These are phyloP conservation scores for Aspergillus cristatus DNA, from an alignment of 495 filamentous ascomycete genomes.

Conservation along the genomic window DNA sequence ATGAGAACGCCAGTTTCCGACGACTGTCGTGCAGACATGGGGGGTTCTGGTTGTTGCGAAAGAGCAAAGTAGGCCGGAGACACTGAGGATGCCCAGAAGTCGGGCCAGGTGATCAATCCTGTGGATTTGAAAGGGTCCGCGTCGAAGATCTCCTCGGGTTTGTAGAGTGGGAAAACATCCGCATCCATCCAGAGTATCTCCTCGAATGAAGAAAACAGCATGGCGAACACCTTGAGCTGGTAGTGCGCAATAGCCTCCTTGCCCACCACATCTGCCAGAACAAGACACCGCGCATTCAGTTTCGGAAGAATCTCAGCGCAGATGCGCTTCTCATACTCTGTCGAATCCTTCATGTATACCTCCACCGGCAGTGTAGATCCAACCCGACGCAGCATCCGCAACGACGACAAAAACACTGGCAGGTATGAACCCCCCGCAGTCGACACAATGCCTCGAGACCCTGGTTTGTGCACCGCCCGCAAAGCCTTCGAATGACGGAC, in stretches of 20 bases:
- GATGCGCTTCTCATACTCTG: constrained; percentile 41
- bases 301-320: constrained; percentile 43
- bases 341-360: constrained; percentile 43
- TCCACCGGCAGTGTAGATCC: constrained; percentile 50
- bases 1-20: constrained; percentile 51
- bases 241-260: constrained; percentile 35
- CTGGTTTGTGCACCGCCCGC: constrained; percentile 31
- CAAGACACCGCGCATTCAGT: constrained; percentile 43
- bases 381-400: constrained; percentile 49
- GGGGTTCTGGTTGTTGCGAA: constrained; percentile 33
- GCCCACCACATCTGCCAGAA: constrained; percentile 36
- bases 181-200: constrained; percentile 55
- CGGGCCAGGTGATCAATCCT: constrained; percentile 53
- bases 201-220: constrained; percentile 53
- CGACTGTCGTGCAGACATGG: constrained; percentile 31
- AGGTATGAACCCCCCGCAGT: constrained; percentile 38
- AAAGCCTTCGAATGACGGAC: constrained; percentile 22
- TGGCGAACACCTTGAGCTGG: constrained; percentile 53
- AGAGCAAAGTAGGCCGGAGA: constrained; percentile 47
- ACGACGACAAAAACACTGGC: constrained; percentile 38
- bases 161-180: constrained; percentile 45
- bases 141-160: constrained; percentile 42
- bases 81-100: constrained; percentile 48
- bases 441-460: constrained; percentile 48
- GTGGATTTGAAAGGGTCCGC: constrained; percentile 42